Conservation (phyloP, 495 filamentous ascomycete genomes). For the Hypoxylon fragiforme region DNA sequence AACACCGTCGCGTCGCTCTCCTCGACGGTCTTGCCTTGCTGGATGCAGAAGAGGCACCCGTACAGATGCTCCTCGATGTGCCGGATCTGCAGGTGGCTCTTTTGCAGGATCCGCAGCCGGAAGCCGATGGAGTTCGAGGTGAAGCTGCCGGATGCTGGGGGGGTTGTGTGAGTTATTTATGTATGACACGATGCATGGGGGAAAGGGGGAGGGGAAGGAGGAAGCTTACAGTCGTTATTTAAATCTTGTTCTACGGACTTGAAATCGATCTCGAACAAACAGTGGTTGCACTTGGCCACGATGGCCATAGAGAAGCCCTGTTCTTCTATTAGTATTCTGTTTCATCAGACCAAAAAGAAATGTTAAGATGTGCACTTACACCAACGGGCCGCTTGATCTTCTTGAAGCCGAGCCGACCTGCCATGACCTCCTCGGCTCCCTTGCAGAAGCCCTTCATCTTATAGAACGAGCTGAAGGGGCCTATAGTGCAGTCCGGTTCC, state of each 20-base stretch:
- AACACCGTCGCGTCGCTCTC: slow-evolving; percentile 51
- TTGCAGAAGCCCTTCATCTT: slow-evolving; percentile 49
- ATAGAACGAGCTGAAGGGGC: slow-evolving; percentile 42
- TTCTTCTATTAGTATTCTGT: slow-evolving; percentile 2
- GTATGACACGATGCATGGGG: slow-evolving; percentile 6
- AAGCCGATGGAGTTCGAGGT: slow-evolving; percentile 40
- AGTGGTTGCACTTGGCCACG: slow-evolving; percentile 46
- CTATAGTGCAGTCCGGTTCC: slow-evolving; percentile 41
- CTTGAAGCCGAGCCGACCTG: slow-evolving; percentile 43
- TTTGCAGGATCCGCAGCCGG: slow-evolving; percentile 47
- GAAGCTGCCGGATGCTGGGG: slow-evolving; percentile 40
- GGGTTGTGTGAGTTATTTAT: too few species aligned
- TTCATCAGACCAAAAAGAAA: neutral
- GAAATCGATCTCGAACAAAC: slow-evolving; percentile 46
- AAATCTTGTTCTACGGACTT: slow-evolving; percentile 43
- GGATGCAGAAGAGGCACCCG: slow-evolving; percentile 47
- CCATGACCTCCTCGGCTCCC: slow-evolving; percentile 44
- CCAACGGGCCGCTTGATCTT: slow-evolving; percentile 41
- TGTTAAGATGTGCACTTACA: slow-evolving; percentile 21
- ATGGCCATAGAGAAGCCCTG: slow-evolving; percentile 37
- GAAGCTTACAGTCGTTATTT: slow-evolving; percentile 39
- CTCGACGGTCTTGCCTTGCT: slow-evolving; percentile 39
- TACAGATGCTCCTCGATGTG: slow-evolving; percentile 44
- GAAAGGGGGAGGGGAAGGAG: neutral
- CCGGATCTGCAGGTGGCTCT: slow-evolving; percentile 44